A percentile compares a stretch with the other conserved stretches of the same genome.
These are phyloP conservation scores for Rhynchosporium graminicola DNA, from an alignment of 2,329 filamentous ascomycete genomes.

Conservation along the genomic window DNA sequence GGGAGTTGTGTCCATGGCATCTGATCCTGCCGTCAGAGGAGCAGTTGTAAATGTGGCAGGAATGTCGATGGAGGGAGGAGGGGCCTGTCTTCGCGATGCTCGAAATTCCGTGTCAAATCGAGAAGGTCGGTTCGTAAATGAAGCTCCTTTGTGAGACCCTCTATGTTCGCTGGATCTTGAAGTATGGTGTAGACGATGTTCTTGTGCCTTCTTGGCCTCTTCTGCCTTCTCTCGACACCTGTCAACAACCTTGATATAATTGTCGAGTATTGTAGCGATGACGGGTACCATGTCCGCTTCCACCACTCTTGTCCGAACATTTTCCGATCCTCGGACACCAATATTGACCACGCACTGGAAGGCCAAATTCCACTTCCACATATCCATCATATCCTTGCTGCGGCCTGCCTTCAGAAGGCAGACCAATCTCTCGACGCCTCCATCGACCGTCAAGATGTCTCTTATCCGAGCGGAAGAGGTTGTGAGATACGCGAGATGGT, in stretches of 20 bases:
- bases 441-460: constrained; percentile 97
- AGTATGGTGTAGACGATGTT: constrained; percentile 42
- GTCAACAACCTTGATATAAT: constrained; percentile 96
- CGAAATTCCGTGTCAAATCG: constrained; percentile 61
- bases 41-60: constrained; percentile 55
- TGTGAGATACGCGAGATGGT: constrained; percentile 96
- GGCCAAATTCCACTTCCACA: constrained; percentile 99
- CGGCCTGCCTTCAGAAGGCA: constrained; percentile 97
- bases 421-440: constrained; percentile 92
- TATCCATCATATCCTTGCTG: constrained; percentile 98
- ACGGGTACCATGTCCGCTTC: constrained; percentile 99
- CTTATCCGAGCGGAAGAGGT: constrained; percentile 96
- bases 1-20: constrained; percentile 60
- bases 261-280: constrained; percentile 96
- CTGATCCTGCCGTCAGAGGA: constrained; percentile 49
- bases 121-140: constrained; percentile 55
- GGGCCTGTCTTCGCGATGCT: constrained; percentile 72
- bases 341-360: constrained; percentile 99
- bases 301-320: constrained; percentile 89
- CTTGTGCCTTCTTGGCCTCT: constrained; percentile 66
- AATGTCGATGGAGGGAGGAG: constrained; percentile 82
- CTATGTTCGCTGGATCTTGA: constrained; percentile 36
- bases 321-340: constrained; percentile 91
- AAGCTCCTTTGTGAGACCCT: constrained; percentile 38
- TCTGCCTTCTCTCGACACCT: constrained; percentile 86